phyloP scores from a whole-genome alignment of 1,284 basidiomycete genomes.

The Moesziomyces parantarcticus region DNA sequence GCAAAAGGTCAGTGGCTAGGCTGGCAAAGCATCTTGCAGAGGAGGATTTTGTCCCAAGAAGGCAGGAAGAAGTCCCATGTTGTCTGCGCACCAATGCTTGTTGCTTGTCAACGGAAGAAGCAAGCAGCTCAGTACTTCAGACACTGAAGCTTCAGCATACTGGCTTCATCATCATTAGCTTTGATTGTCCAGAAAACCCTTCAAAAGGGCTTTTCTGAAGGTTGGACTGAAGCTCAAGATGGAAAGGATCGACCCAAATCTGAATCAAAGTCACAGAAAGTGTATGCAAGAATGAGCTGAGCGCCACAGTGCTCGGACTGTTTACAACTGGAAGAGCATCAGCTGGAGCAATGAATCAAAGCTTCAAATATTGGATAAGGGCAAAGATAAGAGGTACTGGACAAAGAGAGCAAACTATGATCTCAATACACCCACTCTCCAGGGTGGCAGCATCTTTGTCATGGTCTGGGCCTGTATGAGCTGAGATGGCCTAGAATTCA shows the following conservation, averaged over 20 bases:
- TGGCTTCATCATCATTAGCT: background rate
- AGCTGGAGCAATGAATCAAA: conserved; percentile 18
- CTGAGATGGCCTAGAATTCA: conserved; percentile 11
- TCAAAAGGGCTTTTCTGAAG: background rate
- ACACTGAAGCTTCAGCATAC: conserved; percentile 2
- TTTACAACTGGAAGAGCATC: conserved; percentile 8
- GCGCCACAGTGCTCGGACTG: conserved; percentile 5
- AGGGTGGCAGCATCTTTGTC: conserved; percentile 1
- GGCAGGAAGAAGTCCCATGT: background rate
- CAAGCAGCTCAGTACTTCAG: background rate
- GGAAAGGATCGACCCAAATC: background rate
- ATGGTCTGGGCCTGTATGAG: conserved; percentile 17
- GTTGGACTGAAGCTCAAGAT: background rate
- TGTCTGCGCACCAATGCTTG: background rate
- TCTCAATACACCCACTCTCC: too few species aligned
- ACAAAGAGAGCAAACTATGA: too few species aligned
- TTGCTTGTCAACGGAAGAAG: background rate
- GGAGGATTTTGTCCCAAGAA: background rate
- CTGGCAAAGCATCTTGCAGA: conserved; percentile 1
- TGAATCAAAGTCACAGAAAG: background rate
- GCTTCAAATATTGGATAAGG: conserved; percentile 5
- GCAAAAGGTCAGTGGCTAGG: background rate
- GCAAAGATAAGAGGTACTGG: background rate
- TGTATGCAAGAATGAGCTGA: background rate
- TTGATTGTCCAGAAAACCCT: conserved; percentile 2